Evolutionary conservation across 495 filamentous ascomycete genomes (phyloP).

Genomic region (Gamarada debralockiae): DNA sequence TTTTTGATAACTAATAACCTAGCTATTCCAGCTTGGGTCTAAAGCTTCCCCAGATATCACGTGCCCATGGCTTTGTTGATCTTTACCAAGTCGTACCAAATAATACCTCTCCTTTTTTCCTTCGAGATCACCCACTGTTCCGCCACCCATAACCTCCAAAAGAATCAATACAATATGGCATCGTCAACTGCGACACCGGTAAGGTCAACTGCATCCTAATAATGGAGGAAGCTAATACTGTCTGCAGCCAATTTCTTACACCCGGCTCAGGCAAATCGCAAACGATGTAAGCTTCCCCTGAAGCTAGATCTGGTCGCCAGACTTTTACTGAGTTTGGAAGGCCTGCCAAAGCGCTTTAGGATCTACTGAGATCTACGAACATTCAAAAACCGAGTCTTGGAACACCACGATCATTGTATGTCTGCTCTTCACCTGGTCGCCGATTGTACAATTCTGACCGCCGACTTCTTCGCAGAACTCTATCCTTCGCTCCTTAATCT

Average conservation of each 20-base stretch:
- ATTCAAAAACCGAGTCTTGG: slow-evolving; percentile 75
- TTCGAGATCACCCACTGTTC: too few relatives aligned
- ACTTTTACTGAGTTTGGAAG: slow-evolving; percentile 40
- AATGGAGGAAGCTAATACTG: slow-evolving; percentile 8
- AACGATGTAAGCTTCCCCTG: slow-evolving; percentile 56
- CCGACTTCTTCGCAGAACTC: slow-evolving; percentile 55
- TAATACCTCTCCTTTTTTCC: neutral
- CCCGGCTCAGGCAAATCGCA: slow-evolving; percentile 78
- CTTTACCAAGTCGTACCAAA: too few relatives aligned
- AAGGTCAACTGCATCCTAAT: neutral
- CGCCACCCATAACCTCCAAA: neutral
- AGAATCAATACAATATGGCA: slow-evolving; percentile 16
- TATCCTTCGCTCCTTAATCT: slow-evolving; percentile 80
- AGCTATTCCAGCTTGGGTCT: too few relatives aligned
- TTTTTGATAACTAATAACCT: too few relatives aligned
- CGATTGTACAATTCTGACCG: neutral
- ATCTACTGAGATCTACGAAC: slow-evolving; percentile 71
- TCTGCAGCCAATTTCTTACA: slow-evolving; percentile 65
- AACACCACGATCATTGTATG: slow-evolving; percentile 88
- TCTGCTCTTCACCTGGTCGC: slow-evolving; percentile 13
- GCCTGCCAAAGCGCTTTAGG: slow-evolving; percentile 78
- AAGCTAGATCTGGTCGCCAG: too few relatives aligned
- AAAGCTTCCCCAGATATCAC: too few relatives aligned
- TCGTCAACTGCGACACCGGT: slow-evolving; percentile 20
- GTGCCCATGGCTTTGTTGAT: too few relatives aligned